Evolutionary conservation across 176 grass and related monocot genomes (phyloP).

Genomic region (Tuctoria greenei): DNA sequence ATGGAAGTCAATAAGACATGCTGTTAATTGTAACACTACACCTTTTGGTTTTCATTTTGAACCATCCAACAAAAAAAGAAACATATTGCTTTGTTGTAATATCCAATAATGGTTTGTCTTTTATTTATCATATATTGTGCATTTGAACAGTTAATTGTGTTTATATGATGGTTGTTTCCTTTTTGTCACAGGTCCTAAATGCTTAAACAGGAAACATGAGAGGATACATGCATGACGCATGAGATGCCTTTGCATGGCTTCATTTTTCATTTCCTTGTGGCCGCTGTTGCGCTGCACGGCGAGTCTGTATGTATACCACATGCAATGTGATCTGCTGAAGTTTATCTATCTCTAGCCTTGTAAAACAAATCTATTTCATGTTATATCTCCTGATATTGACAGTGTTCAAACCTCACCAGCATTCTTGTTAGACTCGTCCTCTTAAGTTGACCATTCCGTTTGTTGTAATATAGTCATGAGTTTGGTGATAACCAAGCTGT

Average conservation of each 20-base stretch:
- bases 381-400: background rate
- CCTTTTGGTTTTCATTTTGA: background rate
- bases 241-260: background rate
- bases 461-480: constrained; percentile 12
- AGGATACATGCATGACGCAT: background rate
- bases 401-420: background rate
- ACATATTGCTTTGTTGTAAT: background rate
- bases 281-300: background rate
- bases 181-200: constrained; percentile 11
- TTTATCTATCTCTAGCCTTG: background rate
- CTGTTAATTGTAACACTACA: background rate
- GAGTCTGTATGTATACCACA: background rate
- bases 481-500: background rate
- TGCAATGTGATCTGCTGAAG: background rate
- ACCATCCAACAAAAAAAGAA: background rate
- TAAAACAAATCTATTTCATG: background rate
- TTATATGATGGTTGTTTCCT: background rate
- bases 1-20: background rate
- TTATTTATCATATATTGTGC: background rate
- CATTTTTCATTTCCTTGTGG: background rate
- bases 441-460: background rate
- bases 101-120: background rate
- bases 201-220: background rate
- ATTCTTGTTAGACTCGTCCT: background rate
- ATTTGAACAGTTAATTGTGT: background rate